Conservation (phyloP, 192 early-diverging fungal genomes). For the Phlyctochytrium arcticum region DNA sequence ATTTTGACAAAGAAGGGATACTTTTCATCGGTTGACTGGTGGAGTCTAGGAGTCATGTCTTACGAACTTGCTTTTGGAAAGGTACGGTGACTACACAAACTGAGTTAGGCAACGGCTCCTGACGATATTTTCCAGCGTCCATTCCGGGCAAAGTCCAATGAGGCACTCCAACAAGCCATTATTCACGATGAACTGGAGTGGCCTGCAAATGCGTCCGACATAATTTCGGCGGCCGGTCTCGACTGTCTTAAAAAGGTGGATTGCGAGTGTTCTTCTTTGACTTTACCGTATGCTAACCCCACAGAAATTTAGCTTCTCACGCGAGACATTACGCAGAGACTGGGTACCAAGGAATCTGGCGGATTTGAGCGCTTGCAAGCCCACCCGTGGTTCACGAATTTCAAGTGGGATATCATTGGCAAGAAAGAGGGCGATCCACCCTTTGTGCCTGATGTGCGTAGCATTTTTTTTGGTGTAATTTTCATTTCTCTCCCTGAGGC, state of each 20-base stretch:
- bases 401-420: slow-evolving; percentile 75
- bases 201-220: slow-evolving; percentile 48
- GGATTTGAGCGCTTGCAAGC: slow-evolving; percentile 64
- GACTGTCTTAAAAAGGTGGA: slow-evolving; percentile 17
- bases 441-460: slow-evolving; percentile 79
- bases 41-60: slow-evolving; percentile 76
- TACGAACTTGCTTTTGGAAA: slow-evolving; percentile 75
- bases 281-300: neutral
- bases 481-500: neutral
- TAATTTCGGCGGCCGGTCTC: neutral
- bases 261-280: neutral
- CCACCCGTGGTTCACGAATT: slow-evolving; percentile 76
- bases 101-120: too few relatives aligned
- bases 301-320: slow-evolving; percentile 56
- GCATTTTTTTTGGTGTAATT: neutral
- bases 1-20: slow-evolving; percentile 47
- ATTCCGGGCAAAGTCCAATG: slow-evolving; percentile 73
- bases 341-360: slow-evolving; percentile 69
- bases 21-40: slow-evolving; percentile 61
- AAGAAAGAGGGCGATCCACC: slow-evolving; percentile 69
- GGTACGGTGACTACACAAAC: too few relatives aligned
- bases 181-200: slow-evolving; percentile 63
- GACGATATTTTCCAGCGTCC: slow-evolving; percentile 76
- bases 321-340: slow-evolving; percentile 67
- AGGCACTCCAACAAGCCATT: slow-evolving; percentile 66